Evolutionary conservation across 345 rosid genomes (phyloP).

Genomic region (Acer negundo): DNA sequence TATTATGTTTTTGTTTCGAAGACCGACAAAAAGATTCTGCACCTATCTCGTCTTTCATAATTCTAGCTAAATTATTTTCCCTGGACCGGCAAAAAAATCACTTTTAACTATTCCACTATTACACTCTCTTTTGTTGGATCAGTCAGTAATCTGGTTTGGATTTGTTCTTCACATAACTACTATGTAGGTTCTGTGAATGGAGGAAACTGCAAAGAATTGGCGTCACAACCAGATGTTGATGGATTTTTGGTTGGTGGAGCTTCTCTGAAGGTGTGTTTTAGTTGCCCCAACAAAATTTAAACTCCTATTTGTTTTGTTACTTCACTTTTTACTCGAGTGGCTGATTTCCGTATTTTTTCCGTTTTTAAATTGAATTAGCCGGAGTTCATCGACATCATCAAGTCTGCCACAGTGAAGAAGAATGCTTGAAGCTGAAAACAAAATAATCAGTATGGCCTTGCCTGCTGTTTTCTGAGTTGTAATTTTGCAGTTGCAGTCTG

Average conservation of each 20-base stretch:
- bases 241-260: slow-evolving; percentile 89
- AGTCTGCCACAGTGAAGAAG: slow-evolving; percentile 59
- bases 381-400: slow-evolving; percentile 68
- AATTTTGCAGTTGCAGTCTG: slow-evolving; percentile 3
- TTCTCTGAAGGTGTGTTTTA: slow-evolving; percentile 55
- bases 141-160: background rate
- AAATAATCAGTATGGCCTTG: background rate
- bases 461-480: slow-evolving; percentile 9
- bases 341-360: background rate
- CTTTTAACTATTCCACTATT: background rate
- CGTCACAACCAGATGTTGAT: slow-evolving; percentile 61
- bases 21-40: background rate
- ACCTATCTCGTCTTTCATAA: background rate
- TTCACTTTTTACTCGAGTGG: background rate
- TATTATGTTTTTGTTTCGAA: background rate
- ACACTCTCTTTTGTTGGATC: background rate
- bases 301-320: background rate
- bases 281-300: background rate
- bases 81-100: too few relatives aligned
- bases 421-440: slow-evolving; percentile 29
- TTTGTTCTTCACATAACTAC: background rate
- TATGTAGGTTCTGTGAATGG: slow-evolving; percentile 68
- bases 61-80: background rate
- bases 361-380: slow-evolving; percentile 34
- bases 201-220: slow-evolving; percentile 65